Conservation (phyloP, 2,329 filamentous ascomycete genomes). For the Aspergillus bombycis region DNA sequence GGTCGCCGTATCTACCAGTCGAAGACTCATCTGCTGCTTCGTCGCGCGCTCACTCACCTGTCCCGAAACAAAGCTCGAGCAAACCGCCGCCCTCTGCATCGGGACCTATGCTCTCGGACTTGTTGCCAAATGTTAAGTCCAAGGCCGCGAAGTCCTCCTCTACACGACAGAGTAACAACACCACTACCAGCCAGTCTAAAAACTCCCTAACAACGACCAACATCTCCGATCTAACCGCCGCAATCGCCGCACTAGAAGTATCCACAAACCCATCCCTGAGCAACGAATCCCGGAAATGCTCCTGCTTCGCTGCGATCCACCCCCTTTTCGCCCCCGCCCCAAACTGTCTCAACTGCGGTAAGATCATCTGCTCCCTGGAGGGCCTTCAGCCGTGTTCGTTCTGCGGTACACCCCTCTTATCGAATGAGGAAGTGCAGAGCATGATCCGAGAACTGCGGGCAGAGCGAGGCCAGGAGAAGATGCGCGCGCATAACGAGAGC, state of each 20-base stretch:
- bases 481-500: conserved; percentile 73
- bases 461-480: conserved; percentile 84
- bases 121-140: conserved; percentile 60
- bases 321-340: conserved; percentile 88
- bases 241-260: conserved; percentile 87
- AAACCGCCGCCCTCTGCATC: conserved; percentile 68
- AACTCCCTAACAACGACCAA: conserved; percentile 50
- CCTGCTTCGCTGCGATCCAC: conserved; percentile 85
- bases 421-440: conserved; percentile 71
- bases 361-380: conserved; percentile 93
- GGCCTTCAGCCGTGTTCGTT: conserved; percentile 93
- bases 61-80: conserved; percentile 18
- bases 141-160: conserved; percentile 69
- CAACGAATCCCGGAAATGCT: conserved; percentile 68
- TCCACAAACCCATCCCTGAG: conserved; percentile 79
- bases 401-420: conserved; percentile 76
- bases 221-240: conserved; percentile 65
- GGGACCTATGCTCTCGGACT: conserved; percentile 81
- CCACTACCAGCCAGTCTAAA: conserved; percentile 72
- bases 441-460: conserved; percentile 84
- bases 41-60: conserved; percentile 48
- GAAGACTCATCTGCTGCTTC: conserved; percentile 48
- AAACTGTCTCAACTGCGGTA: conserved; percentile 90
- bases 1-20: neutral
- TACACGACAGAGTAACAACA: conserved; percentile 67